These are phyloP conservation scores for Sequoia sempervirens DNA, from an alignment of 75 land plant genomes.

Conservation along the genomic window DNA sequence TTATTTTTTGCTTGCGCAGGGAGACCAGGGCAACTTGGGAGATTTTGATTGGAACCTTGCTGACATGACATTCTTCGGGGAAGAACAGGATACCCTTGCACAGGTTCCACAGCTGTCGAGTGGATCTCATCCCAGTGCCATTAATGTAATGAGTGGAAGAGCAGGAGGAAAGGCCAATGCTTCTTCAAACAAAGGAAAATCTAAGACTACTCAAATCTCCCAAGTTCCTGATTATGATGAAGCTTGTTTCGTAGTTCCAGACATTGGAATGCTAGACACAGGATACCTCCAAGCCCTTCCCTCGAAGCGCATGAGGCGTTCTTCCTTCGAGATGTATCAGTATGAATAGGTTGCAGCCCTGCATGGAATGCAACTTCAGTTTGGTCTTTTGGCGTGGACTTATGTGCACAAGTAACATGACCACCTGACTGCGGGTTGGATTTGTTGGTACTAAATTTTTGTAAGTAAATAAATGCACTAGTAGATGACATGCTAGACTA, in stretches of 20 bases:
- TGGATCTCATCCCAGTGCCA: neutral
- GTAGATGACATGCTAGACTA: neutral
- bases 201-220: neutral
- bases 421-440: neutral
- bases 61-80: neutral
- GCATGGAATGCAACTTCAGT: neutral
- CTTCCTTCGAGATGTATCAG: neutral
- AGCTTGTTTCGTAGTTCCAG: conserved; percentile 1
- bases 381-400: neutral
- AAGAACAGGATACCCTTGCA: neutral
- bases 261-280: neutral
- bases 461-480: neutral
- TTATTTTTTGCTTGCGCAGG: neutral
- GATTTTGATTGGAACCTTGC: conserved; percentile 5
- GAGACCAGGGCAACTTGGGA: neutral
- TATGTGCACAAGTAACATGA: neutral
- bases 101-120: neutral
- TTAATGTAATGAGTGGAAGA: neutral
- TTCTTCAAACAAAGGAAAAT: neutral
- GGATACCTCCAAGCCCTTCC: neutral
- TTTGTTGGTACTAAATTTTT: neutral
- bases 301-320: conserved; percentile 1
- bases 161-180: neutral
- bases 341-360: neutral
- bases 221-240: conserved; percentile 4